Conservation (phyloP, 352 stramenopile genomes). For the Globisporangium okanoganense region DNA sequence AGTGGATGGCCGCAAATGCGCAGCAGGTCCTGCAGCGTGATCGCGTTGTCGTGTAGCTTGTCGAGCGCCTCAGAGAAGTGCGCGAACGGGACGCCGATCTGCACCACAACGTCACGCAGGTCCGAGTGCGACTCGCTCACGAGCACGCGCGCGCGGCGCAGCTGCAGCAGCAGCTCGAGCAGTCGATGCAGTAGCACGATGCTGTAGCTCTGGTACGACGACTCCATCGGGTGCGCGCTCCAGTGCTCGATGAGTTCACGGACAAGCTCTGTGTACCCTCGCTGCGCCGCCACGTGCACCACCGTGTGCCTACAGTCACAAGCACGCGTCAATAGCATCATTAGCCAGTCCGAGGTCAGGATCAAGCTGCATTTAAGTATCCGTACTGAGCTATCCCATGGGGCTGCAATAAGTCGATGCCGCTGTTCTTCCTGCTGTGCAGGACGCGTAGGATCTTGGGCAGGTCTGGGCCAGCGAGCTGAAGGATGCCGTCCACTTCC, state of each 20-base stretch:
- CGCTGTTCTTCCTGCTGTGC: slow-evolving; percentile 44
- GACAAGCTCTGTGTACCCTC: slow-evolving; percentile 67
- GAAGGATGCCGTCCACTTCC: slow-evolving; percentile 45
- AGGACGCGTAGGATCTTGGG: slow-evolving; percentile 61
- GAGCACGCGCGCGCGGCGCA: slow-evolving; percentile 45
- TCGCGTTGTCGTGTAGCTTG: slow-evolving; percentile 46
- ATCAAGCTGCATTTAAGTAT: neutral
- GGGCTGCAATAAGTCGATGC: slow-evolving; percentile 58
- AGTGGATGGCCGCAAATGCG: slow-evolving; percentile 71
- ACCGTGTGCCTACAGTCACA: slow-evolving; percentile 40
- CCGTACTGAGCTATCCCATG: slow-evolving; percentile 60
- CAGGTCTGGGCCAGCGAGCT: slow-evolving; percentile 63
- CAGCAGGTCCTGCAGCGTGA: slow-evolving; percentile 60
- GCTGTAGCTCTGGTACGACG: slow-evolving; percentile 60
- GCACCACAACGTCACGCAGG: slow-evolving; percentile 40
- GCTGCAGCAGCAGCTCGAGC: slow-evolving; percentile 41
- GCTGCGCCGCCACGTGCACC: slow-evolving; percentile 56
- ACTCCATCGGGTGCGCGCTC: slow-evolving; percentile 57
- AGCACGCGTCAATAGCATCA: neutral
- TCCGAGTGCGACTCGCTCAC: slow-evolving; percentile 61
- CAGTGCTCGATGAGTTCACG: slow-evolving; percentile 55
- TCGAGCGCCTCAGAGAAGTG: slow-evolving; percentile 68
- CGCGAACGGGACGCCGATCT: slow-evolving; percentile 52
- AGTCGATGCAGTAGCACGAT: slow-evolving; percentile 46
- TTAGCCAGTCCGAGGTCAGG: neutral